A percentile compares a stretch with the other conserved stretches of the same genome.
Evolutionary conservation across 2,329 filamentous ascomycete species (phyloP).

Genomic region (Blastomyces parvus): DNA sequence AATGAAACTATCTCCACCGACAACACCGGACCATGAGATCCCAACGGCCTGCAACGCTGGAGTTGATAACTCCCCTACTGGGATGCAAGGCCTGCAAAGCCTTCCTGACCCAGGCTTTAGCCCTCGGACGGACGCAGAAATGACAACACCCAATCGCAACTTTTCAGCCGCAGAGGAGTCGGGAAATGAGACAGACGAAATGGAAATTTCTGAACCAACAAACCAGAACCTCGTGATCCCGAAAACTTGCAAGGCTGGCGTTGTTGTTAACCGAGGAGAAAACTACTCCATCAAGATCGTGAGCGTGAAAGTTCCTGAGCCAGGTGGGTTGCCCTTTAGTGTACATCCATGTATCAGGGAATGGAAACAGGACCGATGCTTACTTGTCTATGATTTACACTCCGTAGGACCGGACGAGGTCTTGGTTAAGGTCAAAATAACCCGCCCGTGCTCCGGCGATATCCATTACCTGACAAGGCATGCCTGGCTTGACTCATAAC

Average conservation of each 20-base stretch:
- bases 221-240: slow-evolving; percentile 29
- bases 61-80: too few species aligned
- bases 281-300: slow-evolving; percentile 42
- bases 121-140: not conserved
- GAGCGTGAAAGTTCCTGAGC: slow-evolving; percentile 41
- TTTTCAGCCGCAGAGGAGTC: not conserved
- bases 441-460: slow-evolving; percentile 8
- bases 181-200: not conserved
- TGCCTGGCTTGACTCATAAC: too few species aligned
- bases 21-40: too few species aligned
- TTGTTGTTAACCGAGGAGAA: slow-evolving; percentile 43
- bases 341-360: not conserved
- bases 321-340: slow-evolving; percentile 26
- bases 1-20: too few species aligned
- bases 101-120: too few species aligned
- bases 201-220: not conserved
- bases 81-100: too few species aligned
- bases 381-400: not conserved
- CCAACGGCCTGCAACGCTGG: too few species aligned
- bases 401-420: slow-evolving; percentile 44
- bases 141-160: not conserved
- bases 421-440: slow-evolving; percentile 47
- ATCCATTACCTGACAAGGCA: too few species aligned
- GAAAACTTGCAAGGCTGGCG: slow-evolving; percentile 43
- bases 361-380: not conserved